These are phyloP conservation scores for Solanum rostratum DNA, from an alignment of 257 asterid species.

Conservation along the genomic window DNA sequence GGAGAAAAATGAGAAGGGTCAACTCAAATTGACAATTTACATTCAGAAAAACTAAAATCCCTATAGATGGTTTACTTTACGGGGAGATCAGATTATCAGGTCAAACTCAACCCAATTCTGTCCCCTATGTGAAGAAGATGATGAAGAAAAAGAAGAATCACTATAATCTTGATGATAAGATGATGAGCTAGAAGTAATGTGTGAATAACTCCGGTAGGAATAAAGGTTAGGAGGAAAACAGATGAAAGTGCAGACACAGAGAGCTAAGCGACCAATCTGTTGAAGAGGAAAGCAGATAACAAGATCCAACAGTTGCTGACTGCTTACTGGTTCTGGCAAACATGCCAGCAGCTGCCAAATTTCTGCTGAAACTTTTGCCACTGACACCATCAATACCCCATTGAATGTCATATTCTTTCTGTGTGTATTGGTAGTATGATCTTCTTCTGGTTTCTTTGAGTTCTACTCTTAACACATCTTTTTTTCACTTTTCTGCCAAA, in stretches of 20 bases:
- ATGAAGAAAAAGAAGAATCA: not conserved
- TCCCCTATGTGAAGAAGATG: not conserved
- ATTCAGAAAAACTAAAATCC: not conserved
- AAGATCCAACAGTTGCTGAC: conserved; percentile 24
- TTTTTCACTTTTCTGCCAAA: not conserved
- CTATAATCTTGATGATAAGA: not conserved
- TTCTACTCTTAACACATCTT: not conserved
- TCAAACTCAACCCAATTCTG: not conserved
- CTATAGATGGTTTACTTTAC: not conserved
- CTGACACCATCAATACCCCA: conserved; percentile 16
- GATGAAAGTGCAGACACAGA: conserved; percentile 17
- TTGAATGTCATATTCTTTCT: conserved; percentile 15
- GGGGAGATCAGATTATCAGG: not conserved
- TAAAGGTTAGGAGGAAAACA: conserved; percentile 1
- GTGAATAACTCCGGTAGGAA: not conserved
- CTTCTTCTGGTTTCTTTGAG: not conserved
- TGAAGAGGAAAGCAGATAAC: conserved; percentile 19
- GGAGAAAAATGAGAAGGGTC: not conserved
- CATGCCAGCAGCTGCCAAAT: conserved; percentile 20
- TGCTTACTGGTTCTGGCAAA: conserved; percentile 7
- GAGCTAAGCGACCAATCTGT: conserved; percentile 20
- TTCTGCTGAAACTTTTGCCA: conserved; percentile 15
- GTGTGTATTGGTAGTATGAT: not conserved
- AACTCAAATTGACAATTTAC: not conserved
- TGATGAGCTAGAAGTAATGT: not conserved